Percentiles rank a stretch among this genome's conserved stretches.
phyloP scores from a whole-genome alignment of 768 basidiomycete genomes.

The Obba rivulosa region DNA sequence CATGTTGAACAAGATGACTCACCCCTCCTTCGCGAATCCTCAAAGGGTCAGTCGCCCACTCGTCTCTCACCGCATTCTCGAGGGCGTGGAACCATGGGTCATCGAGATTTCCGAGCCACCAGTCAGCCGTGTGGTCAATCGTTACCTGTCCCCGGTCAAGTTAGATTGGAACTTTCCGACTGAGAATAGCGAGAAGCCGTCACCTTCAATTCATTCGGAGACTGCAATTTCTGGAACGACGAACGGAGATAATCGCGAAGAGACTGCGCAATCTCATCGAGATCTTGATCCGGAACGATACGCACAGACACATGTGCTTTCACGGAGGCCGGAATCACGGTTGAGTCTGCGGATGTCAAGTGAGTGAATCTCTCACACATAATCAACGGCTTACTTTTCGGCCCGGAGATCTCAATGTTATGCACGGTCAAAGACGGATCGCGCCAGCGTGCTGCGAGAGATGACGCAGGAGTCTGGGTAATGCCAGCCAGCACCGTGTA shows the following conservation, averaged over 20 bases:
- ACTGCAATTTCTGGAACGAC: conserved; percentile 55
- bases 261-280: conserved; percentile 59
- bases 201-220: conserved; percentile 72
- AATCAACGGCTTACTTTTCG: conserved; percentile 50
- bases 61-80: conserved; percentile 74
- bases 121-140: conserved; percentile 82
- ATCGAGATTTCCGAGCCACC: conserved; percentile 92
- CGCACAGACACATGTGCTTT: conserved; percentile 85
- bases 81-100: conserved; percentile 84
- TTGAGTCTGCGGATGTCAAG: conserved; percentile 48
- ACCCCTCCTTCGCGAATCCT: conserved; percentile 93
- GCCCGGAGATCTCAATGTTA: conserved; percentile 76
- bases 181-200: conserved; percentile 8
- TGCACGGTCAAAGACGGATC: conserved; percentile 90
- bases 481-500: conserved; percentile 67
- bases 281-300: conserved; percentile 89
- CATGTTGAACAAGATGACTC: conserved; percentile 24
- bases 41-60: conserved; percentile 84
- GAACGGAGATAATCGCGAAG: conserved; percentile 53
- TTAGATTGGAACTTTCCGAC: not conserved
- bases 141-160: conserved; percentile 44
- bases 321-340: conserved; percentile 84
- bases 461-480: conserved; percentile 60
- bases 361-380: not conserved
- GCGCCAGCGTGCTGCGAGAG: conserved; percentile 78